phyloP scores from a whole-genome alignment of 441 rosid species.

The Mallotus repandus region DNA sequence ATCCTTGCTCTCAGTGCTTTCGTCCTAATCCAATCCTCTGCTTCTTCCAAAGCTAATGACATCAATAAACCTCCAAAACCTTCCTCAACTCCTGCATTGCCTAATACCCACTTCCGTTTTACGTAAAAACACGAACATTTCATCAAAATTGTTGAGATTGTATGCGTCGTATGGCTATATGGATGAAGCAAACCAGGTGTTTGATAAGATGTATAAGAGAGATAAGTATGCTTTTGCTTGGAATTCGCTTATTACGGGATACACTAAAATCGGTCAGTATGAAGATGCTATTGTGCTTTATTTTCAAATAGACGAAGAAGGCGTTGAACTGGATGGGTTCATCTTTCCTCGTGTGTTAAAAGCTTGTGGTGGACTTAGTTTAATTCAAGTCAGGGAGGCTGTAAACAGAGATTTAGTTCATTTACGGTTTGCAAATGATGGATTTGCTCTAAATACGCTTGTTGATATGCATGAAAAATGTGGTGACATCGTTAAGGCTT shows the following conservation, averaged over 20 bases:
- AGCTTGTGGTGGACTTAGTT: slow-evolving; percentile 80
- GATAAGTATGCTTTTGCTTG: slow-evolving; percentile 67
- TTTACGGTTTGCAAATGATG: slow-evolving; percentile 57
- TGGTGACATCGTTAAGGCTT: slow-evolving; percentile 76
- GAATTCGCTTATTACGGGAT: slow-evolving; percentile 88
- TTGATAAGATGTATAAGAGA: slow-evolving; percentile 69
- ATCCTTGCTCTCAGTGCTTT: too few relatives aligned
- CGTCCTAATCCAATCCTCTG: too few relatives aligned
- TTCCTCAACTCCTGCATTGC: neutral
- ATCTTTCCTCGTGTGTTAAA: slow-evolving; percentile 82
- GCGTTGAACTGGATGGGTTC: slow-evolving; percentile 67
- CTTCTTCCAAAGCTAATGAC: too few relatives aligned
- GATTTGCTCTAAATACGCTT: slow-evolving; percentile 69
- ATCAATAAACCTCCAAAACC: too few relatives aligned
- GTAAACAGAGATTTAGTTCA: slow-evolving; percentile 75
- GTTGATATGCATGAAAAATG: slow-evolving; percentile 91
- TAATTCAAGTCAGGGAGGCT: slow-evolving; percentile 64
- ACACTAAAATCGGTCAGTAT: slow-evolving; percentile 55
- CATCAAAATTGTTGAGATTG: slow-evolving; percentile 66
- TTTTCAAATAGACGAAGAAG: slow-evolving; percentile 89
- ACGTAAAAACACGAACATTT: slow-evolving; percentile 49
- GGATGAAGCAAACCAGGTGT: slow-evolving; percentile 68
- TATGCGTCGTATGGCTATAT: slow-evolving; percentile 61
- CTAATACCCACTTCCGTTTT: slow-evolving; percentile 53
- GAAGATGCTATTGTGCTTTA: slow-evolving; percentile 85